phyloP scores from a whole-genome alignment of 768 basidiomycete species.

The Sarcodon aspratus region DNA sequence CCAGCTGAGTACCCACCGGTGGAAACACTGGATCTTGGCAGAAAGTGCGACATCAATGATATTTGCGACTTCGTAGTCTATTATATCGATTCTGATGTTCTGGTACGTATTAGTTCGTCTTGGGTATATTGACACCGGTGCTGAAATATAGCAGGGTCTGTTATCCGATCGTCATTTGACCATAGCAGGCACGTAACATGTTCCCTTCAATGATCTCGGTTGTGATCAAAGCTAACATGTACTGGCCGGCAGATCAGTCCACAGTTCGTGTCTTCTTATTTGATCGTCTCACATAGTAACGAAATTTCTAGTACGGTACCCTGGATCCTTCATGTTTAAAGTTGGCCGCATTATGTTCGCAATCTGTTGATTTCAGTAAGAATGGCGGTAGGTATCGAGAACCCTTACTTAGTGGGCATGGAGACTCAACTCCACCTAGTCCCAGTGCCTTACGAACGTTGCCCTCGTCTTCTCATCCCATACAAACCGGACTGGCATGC shows the following conservation, averaged over 20 bases:
- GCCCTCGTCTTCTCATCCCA: constrained; percentile 47
- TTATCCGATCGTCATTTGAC: constrained; percentile 56
- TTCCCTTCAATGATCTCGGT: background rate
- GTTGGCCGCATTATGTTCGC: constrained; percentile 48
- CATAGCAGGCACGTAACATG: constrained; percentile 45
- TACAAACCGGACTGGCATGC: constrained; percentile 77
- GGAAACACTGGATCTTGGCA: constrained; percentile 7
- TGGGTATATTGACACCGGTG: background rate
- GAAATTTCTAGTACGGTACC: constrained; percentile 40
- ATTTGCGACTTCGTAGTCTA: constrained; percentile 76
- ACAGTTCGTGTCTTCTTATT: constrained; percentile 26
- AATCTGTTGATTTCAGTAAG: constrained; percentile 78
- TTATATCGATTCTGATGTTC: constrained; percentile 73
- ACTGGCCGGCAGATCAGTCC: constrained; percentile 46
- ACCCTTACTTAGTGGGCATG: constrained; percentile 5
- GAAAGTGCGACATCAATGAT: constrained; percentile 50
- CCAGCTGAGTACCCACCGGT: constrained; percentile 39
- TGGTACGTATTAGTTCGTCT: constrained; percentile 35
- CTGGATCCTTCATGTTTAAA: constrained; percentile 41
- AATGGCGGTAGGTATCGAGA: constrained; percentile 53
- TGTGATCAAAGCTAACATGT: background rate
- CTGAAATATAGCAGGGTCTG: constrained; percentile 37
- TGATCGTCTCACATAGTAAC: too few species aligned
- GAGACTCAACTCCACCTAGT: constrained; percentile 1
- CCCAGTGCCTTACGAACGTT: constrained; percentile 3